Percentiles rank a stretch among this genome's conserved stretches.
These are phyloP conservation scores for Apiospora aurea DNA, from an alignment of 2,329 filamentous ascomycete species.

Conservation along the genomic window DNA sequence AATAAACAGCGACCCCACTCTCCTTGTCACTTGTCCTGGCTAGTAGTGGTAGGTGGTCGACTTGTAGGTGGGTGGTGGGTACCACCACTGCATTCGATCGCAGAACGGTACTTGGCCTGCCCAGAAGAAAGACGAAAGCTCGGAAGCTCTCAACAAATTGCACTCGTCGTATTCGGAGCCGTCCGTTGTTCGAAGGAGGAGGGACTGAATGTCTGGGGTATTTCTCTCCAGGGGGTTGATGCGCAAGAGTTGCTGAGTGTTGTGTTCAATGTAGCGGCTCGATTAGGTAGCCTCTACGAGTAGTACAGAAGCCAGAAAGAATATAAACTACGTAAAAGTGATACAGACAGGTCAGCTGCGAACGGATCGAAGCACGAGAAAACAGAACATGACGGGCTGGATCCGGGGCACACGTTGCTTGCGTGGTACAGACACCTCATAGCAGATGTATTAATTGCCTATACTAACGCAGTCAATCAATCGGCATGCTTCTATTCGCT, in stretches of 20 bases:
- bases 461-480: constrained; percentile 3
- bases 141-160: background rate
- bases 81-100: constrained; percentile 6
- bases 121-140: background rate
- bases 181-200: background rate
- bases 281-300: background rate
- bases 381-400: constrained; percentile 1
- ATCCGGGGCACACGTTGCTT: constrained; percentile 7
- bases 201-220: background rate
- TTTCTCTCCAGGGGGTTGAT: no score
- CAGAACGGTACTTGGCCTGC: background rate
- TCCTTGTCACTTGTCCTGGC: background rate
- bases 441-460: background rate
- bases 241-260: no score
- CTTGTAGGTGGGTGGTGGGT: constrained; percentile 1
- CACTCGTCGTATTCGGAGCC: background rate
- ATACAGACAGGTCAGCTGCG: constrained; percentile 15
- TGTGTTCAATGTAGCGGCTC: no score
- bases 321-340: background rate
- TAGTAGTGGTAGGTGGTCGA: background rate
- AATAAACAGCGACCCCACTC: constrained; percentile 1
- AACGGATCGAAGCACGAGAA: constrained; percentile 8
- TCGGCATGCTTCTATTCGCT: constrained; percentile 3
- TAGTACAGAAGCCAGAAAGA: background rate
- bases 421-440: constrained; percentile 11